Base-by-base conservation (phyloP, 2,329 filamentous ascomycete species). In the Chaetomiaceae sp. region DNA sequence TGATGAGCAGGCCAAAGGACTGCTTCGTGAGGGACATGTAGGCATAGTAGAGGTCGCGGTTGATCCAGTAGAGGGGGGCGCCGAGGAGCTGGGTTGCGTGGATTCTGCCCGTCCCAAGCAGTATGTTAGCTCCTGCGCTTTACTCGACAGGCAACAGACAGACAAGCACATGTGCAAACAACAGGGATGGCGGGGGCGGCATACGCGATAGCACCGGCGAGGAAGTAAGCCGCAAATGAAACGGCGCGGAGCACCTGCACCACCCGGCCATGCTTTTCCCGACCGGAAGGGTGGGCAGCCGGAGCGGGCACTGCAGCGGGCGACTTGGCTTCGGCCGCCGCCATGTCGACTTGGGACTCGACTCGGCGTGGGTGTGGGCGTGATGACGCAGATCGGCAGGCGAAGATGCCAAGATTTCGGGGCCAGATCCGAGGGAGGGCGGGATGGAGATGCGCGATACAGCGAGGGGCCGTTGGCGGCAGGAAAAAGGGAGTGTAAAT, bases 1-100 rank as follows among this genome's bases (percentile, higher is more conserved):
- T 90, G 56, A 85, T 83, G 39, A 89, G 72, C 14, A 95, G 77
- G 33, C 86, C 87, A 66, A 95, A 95, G 2, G 81, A 87, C 63
- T 88, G 82, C 68, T 95, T 95, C 10, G 89, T 93, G 66, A 89
- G 79, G 35, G 88, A 83, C 81, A 95, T 95, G 70, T 89, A 95
- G 55, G 84, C 79, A 68, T 95, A 87, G 72, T 89, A 95, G 63
- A 87, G 79, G 40, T 89, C 83, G 51, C 81, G 81, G 65, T 89
- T 86, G 62, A 89, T 72, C 55, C 83, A 77, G 65, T 93, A 93
- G 42, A 95, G 69, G 2, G 88, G 88, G 0, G 81, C 70, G 30
- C 89, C 89, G 51, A 95, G 71, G 55, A 90, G 75, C 63, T 95
- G 89, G 6, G 88, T 89, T 16, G 80, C 66, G 60, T 81, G 79